These are phyloP conservation scores for Avena atlantica DNA, from an alignment of 176 grass and related monocot genomes.

Conservation along the genomic window DNA sequence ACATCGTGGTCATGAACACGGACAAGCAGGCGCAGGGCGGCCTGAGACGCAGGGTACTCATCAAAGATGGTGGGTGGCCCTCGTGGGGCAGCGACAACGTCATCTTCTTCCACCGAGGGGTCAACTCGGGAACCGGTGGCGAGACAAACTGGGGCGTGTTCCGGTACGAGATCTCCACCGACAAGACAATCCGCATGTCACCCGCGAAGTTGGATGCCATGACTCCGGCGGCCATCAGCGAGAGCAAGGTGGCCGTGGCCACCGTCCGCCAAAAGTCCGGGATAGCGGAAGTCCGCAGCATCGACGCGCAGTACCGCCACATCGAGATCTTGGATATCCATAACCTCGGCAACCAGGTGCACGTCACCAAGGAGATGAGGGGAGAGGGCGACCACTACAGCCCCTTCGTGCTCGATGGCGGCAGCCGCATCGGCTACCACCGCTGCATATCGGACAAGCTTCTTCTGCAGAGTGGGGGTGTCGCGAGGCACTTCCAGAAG, in stretches of 20 bases:
- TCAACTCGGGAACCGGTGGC: no score
- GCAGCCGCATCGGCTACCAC: no score
- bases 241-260: conserved; percentile 32
- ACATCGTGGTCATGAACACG: conserved; percentile 50
- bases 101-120: conserved; percentile 48
- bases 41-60: neutral
- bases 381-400: no score
- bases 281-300: neutral
- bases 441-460: no score
- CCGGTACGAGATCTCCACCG: neutral
- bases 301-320: conserved; percentile 45
- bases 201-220: neutral
- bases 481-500: conserved; percentile 9
- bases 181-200: neutral
- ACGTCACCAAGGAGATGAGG: conserved; percentile 17
- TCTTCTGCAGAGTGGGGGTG: no score
- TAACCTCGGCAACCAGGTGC: neutral
- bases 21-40: neutral
- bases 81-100: conserved; percentile 53
- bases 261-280: conserved; percentile 31
- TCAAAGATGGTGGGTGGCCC: conserved; percentile 47
- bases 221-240: no score
- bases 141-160: conserved; percentile 32
- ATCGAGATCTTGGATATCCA: conserved; percentile 42
- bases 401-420: no score